Base-by-base conservation (phyloP, 306 rosid genomes). In the Alnus glutinosa region DNA sequence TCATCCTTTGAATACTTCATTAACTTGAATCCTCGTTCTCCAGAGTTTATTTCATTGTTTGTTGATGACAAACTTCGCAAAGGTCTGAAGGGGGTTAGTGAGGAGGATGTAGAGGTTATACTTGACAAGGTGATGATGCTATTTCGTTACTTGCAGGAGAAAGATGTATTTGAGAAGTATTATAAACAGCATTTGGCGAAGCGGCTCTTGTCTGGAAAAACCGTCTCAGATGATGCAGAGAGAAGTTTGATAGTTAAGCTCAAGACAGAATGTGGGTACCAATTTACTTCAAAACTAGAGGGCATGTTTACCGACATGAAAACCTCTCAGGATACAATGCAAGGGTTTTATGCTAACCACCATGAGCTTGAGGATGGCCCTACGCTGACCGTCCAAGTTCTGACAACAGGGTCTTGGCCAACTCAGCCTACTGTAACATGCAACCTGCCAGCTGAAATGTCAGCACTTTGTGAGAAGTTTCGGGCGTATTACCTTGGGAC, bases 241-340 rank as follows among this genome's bases (percentile, higher is more conserved):
- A 88, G 95, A 82, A 93, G 93, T 84, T 80, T 93, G 80, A 91
- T 90, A 77, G 91, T 91, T 42, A 93, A 91, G 93, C 93, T 91
- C 78, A 93, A 91, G 89, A 93, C 93, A 16, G 95, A 93, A 83
- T 93, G 95, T 36, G 93, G 97, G 50, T 89, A 84, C 80, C 92
- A 93, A 58, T 93, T 91, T 82, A 90, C 98, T 19, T 86, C 93
- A 48, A 91, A 91, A 83, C 73, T 93, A 75, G 98, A 93, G 83
- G 93, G 92, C 73, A 93, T 93, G 95, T 89, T 93, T 71, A 89
- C 90, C 18, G 95, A 91, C 87, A 87, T 93, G 98, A 91, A 89
- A 78, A 93, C 95, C 6, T 89, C 93, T 74, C 87, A 85, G 71
- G 93, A 93, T 78, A 89, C 93, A 55, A 89, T 93, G 91, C 95